Conservation (phyloP, 345 rosid species). For the Hibiscus tridactylites region DNA sequence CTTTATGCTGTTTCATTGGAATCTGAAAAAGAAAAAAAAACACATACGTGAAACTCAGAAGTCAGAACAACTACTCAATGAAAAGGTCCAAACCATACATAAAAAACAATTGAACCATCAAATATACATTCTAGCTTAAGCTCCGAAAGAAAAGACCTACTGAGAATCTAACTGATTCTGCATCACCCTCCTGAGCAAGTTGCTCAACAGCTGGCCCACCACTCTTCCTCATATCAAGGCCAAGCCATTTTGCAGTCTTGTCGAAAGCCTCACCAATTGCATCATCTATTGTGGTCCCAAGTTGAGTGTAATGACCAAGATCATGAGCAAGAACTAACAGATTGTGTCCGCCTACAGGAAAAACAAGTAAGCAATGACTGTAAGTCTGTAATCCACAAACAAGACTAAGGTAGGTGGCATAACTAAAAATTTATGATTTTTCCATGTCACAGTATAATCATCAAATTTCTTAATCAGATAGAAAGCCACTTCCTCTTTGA, state of each 20-base stretch:
- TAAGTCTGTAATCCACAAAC: neutral
- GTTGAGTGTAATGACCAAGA: conserved; percentile 85
- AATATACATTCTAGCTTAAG: neutral
- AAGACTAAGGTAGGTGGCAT: neutral
- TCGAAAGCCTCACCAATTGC: conserved; percentile 97
- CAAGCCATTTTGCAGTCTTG: conserved; percentile 93
- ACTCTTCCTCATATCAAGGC: conserved; percentile 83
- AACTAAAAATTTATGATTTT: neutral
- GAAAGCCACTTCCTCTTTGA: neutral
- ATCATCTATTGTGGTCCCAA: conserved; percentile 91
- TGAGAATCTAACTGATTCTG: conserved; percentile 62
- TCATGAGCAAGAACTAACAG: conserved; percentile 69
- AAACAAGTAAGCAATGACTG: neutral
- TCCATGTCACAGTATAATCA: neutral
- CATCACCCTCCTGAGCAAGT: conserved; percentile 84
- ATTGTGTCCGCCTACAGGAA: conserved; percentile 74
- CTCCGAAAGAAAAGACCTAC: conserved; percentile 28
- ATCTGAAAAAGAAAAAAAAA: too few species aligned
- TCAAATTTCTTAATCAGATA: neutral
- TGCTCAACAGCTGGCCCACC: conserved; percentile 97
- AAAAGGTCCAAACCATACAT: neutral
- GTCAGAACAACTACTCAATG: conserved; percentile 1
- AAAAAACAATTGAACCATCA: neutral
- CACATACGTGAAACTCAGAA: neutral
- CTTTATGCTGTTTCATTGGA: too few species aligned